These are phyloP conservation scores for Aspergillus asperescens DNA, from an alignment of 495 filamentous ascomycete species.

Conservation along the genomic window DNA sequence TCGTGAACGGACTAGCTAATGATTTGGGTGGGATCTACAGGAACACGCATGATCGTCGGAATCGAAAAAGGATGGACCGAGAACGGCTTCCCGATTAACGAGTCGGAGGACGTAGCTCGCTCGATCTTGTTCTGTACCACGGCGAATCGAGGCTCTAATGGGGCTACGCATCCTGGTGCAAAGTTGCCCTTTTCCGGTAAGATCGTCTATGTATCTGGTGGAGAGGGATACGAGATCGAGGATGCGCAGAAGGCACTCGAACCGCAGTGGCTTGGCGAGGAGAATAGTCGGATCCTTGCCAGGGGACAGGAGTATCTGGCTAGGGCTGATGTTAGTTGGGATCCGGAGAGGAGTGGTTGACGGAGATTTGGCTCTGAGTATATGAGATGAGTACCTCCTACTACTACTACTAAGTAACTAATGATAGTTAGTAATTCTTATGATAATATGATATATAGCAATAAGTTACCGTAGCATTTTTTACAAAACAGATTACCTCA, in stretches of 20 bases:
- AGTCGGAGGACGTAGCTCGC: slow-evolving; percentile 1
- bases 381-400: too few species aligned
- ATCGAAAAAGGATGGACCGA: slow-evolving; percentile 2
- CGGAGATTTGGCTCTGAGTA: too few species aligned
- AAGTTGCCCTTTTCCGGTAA: slow-evolving; percentile 5
- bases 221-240: slow-evolving; percentile 5
- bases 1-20: neutral
- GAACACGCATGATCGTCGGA: slow-evolving; percentile 1
- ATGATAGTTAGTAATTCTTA: too few species aligned
- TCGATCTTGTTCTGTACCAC: neutral
- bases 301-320: slow-evolving; percentile 5
- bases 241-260: neutral
- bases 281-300: neutral
- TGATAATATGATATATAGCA: too few species aligned
- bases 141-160: neutral
- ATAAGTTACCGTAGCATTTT: too few species aligned
- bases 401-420: too few species aligned
- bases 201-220: slow-evolving; percentile 3
- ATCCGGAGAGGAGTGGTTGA: neutral
- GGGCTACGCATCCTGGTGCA: neutral
- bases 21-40: too few species aligned
- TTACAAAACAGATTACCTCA: neutral
- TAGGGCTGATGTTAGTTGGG: neutral
- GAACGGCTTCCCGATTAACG: neutral
- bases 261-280: slow-evolving; percentile 4